Evolutionary conservation across 2,329 filamentous ascomycete genomes (phyloP), one percentile per base, ranked within the genome.

Genomic region (Lachnellula arida): DNA sequence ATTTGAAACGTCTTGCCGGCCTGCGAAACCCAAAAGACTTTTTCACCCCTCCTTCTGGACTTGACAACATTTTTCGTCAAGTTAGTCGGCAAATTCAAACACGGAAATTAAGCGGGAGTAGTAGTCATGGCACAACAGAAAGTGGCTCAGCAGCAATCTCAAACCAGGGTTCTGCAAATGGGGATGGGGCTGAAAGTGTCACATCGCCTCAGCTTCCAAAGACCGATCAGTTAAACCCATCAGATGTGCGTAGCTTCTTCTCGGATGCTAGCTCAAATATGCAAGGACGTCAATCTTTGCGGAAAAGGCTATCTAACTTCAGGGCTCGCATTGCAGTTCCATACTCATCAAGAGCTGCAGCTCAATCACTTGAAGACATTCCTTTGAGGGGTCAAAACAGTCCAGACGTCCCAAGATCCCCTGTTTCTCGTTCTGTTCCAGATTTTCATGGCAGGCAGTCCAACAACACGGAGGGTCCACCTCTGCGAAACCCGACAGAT

Each of bases 231-330:
- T 37, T 62, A 25, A 63, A 59, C 42, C 54, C 60, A 11, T 42
- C 58, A 8, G 70, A 69, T 56, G 67, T 62, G 23, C 64, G 58
- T 47, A 73, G 71, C 53, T 72, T 71, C 47, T 72, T 73, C 49
- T 73, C 72, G 2, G 70, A 73, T 55, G 67, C 72, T 49, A 74
- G 72, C 59, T 72, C 71, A 4, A 65, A 63, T 47, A 47, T 51
- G 15, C 51, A 64, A 17, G 60, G 48, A 7, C 46, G 50, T 22
- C 54, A 60, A 23, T 65, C 59, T 49, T 51, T 70, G 37, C 56
- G 65, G 12, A 64, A 65, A 48, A 61, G 63, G 51, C 53, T 70
- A 15, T 66, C 65, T 5, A 63, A 66, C 46, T 53, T 68, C 22
- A 63, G 59, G 53, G 59, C 63, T 48, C 62, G 61, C 28, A 59